phyloP scores from a whole-genome alignment of 2,329 filamentous ascomycete species.

The Cercospora beticola region DNA sequence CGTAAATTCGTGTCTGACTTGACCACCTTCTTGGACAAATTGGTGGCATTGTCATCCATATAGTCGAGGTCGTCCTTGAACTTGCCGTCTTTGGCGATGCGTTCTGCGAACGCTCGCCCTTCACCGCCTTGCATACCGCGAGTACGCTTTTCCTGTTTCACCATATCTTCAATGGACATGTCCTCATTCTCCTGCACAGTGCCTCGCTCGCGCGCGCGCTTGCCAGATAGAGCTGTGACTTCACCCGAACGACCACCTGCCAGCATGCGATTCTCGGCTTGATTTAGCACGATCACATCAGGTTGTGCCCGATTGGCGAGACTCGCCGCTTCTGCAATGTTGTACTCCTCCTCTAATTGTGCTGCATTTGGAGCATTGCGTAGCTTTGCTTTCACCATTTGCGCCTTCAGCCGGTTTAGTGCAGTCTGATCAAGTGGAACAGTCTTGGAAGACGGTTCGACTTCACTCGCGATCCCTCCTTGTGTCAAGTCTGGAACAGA shows the following conservation, averaged over 20 bases:
- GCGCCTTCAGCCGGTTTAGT: constrained; percentile 85
- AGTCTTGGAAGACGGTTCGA: constrained; percentile 50
- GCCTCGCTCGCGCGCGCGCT: constrained; percentile 79
- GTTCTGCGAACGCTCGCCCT: constrained; percentile 77
- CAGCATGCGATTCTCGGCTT: constrained; percentile 87
- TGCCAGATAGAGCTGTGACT: constrained; percentile 74
- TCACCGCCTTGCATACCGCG: constrained; percentile 68
- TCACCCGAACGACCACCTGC: constrained; percentile 73
- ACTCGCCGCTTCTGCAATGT: constrained; percentile 66
- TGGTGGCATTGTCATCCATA: constrained; percentile 92
- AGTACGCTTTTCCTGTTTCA: constrained; percentile 87
- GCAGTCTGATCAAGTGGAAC: constrained; percentile 69
- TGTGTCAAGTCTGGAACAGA: constrained; percentile 45
- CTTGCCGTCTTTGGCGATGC: constrained; percentile 88
- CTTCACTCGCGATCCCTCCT: constrained; percentile 59
- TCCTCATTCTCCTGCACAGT: constrained; percentile 88
- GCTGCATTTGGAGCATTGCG: constrained; percentile 72
- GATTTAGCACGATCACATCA: constrained; percentile 75
- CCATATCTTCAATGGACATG: constrained; percentile 96
- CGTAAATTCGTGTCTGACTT: constrained; percentile 86
- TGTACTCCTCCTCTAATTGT: constrained; percentile 80
- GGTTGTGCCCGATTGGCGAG: constrained; percentile 56
- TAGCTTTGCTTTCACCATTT: constrained; percentile 94
- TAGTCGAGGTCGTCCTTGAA: constrained; percentile 94
- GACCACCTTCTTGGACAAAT: constrained; percentile 81